A percentile compares a stretch with the other conserved stretches of the same genome.
Evolutionary conservation across 208 protist species (phyloP).

Genomic region (Trypanosoma conorhini): DNA sequence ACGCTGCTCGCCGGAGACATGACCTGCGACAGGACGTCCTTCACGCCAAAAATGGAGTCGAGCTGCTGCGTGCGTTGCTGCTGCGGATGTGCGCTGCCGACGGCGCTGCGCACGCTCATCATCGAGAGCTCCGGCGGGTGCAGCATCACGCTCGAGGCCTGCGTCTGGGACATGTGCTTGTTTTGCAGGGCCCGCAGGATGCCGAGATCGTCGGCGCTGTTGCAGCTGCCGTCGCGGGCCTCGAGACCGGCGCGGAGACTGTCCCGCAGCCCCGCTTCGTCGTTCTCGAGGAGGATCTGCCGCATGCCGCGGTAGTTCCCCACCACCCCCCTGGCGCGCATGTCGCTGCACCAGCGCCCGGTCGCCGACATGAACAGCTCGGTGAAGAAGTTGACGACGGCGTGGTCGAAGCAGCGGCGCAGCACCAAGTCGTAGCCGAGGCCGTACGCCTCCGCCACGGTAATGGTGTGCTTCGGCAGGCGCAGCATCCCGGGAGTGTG

Average conservation of each 20-base stretch:
- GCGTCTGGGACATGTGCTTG: background rate
- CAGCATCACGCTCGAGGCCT: background rate
- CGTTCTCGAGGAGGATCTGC: conserved; percentile 27
- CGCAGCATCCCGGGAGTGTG: conserved; percentile 41
- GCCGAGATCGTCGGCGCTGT: background rate
- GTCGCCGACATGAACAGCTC: conserved; percentile 66
- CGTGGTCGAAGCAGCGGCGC: conserved; percentile 71
- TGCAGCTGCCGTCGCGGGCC: background rate
- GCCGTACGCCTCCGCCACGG: conserved; percentile 62
- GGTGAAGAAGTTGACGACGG: conserved; percentile 76
- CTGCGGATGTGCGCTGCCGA: background rate
- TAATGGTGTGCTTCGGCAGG: conserved; percentile 45
- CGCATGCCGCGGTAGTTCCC: conserved; percentile 80
- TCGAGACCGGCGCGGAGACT: background rate
- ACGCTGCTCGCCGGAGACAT: conserved; percentile 39
- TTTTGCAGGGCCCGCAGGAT: background rate
- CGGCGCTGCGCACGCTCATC: background rate
- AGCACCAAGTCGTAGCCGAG: conserved; percentile 81
- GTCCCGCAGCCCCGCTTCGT: background rate
- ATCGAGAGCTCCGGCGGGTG: background rate
- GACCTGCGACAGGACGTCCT: conserved; percentile 37
- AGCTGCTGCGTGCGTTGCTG: background rate
- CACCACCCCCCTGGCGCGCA: conserved; percentile 65
- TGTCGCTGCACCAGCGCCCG: conserved; percentile 76
- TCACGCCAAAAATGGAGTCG: background rate